Evolutionary conservation across 805 yeast species (phyloP).

Genomic region (Myxozyma neglecta): DNA sequence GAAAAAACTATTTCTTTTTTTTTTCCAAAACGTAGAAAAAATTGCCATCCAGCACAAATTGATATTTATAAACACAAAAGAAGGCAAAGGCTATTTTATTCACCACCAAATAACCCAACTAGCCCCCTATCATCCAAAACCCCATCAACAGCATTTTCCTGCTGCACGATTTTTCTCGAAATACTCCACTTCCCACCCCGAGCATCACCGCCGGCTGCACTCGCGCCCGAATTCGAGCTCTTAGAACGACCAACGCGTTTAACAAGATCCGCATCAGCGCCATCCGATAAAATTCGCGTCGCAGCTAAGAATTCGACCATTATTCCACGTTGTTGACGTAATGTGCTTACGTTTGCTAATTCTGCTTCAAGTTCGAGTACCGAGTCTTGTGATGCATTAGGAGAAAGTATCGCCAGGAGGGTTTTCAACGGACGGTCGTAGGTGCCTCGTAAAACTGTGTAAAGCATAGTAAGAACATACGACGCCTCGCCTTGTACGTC

Average conservation of each 20-base stretch:
- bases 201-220: constrained; percentile 5
- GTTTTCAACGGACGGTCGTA: constrained; percentile 67
- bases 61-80: no score
- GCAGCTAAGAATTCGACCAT: constrained; percentile 72
- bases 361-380: constrained; percentile 63
- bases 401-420: constrained; percentile 50
- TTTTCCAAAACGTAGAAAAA: no score
- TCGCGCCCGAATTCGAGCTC: constrained; percentile 16
- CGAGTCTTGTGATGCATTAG: constrained; percentile 53
- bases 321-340: constrained; percentile 78
- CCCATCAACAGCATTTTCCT: constrained; percentile 24
- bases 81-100: no score
- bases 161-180: constrained; percentile 20
- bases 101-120: constrained; percentile 13
- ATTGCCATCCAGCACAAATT: no score
- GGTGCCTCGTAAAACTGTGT: constrained; percentile 68
- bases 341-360: constrained; percentile 61
- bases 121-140: constrained; percentile 26
- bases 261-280: constrained; percentile 28
- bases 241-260: constrained; percentile 25
- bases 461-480: constrained; percentile 78
- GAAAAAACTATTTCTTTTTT: no score
- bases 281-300: constrained; percentile 46
- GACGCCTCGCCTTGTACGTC: constrained; percentile 93
- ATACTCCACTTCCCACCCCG: constrained; percentile 22